These are phyloP conservation scores for Arthrobotrys sphaeroides DNA, from an alignment of 2,329 filamentous ascomycete species.

Conservation along the genomic window DNA sequence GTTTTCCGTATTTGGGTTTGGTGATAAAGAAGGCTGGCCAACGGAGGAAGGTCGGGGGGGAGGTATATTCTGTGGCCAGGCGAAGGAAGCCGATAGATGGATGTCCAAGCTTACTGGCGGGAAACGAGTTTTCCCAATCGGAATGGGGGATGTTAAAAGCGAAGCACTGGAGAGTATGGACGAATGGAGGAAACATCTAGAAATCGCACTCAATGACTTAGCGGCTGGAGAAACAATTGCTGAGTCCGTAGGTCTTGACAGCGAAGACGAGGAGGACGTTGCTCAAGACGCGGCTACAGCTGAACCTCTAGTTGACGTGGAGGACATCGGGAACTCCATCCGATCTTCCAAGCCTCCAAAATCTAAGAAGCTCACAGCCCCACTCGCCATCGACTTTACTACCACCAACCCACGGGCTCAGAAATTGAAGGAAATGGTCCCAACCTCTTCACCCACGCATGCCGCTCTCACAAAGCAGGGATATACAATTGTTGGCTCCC, in stretches of 20 bases:
- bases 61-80: conserved; percentile 77
- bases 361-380: conserved; percentile 64
- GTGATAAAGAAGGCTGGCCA: conserved; percentile 90
- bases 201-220: conserved; percentile 72
- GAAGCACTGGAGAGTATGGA: conserved; percentile 69
- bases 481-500: conserved; percentile 92
- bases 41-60: conserved; percentile 77
- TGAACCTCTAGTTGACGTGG: conserved; percentile 57
- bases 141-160: conserved; percentile 76
- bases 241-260: conserved; percentile 56
- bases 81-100: conserved; percentile 90
- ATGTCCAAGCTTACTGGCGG: conserved; percentile 91
- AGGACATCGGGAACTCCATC: conserved; percentile 57
- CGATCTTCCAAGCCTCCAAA: conserved; percentile 65
- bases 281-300: conserved; percentile 51
- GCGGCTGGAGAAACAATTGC: conserved; percentile 52
- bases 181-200: conserved; percentile 81
- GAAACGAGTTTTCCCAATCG: conserved; percentile 78
- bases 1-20: conserved; percentile 93
- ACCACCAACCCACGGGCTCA: conserved; percentile 70
- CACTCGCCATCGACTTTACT: conserved; percentile 81
- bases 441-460: conserved; percentile 87
- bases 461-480: conserved; percentile 92
- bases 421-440: conserved; percentile 88
- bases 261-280: conserved; percentile 54